Conservation (phyloP, 805 yeast genomes). For the Candida michaelii region DNA sequence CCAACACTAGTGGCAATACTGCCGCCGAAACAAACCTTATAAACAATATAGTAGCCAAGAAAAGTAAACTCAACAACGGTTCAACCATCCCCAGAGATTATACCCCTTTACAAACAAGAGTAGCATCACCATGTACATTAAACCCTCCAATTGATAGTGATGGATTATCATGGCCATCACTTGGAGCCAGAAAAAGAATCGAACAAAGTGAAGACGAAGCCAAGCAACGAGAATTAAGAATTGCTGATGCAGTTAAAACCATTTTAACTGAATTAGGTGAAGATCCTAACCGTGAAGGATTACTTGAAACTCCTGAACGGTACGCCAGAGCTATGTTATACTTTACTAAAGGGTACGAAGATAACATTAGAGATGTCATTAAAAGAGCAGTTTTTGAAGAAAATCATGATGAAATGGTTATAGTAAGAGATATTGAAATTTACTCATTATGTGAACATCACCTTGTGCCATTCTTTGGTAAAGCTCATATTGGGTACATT, state of each 20-base stretch:
- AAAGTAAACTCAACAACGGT: constrained; percentile 17
- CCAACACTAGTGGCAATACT: background rate
- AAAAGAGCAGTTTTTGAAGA: constrained; percentile 96
- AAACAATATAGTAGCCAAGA: constrained; percentile 15
- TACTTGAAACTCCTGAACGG: constrained; percentile 91
- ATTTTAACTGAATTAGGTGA: constrained; percentile 87
- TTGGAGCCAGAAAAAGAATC: constrained; percentile 77
- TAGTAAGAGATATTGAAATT: constrained; percentile 90
- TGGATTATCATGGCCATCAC: constrained; percentile 92
- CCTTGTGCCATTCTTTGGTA: constrained; percentile 95
- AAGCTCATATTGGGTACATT: constrained; percentile 96
- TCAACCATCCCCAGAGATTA: constrained; percentile 10
- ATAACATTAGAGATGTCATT: constrained; percentile 86
- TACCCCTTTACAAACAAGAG: constrained; percentile 71
- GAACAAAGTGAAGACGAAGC: constrained; percentile 69
- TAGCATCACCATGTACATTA: constrained; percentile 79
- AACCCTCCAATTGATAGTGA: constrained; percentile 86
- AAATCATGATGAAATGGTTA: constrained; percentile 98
- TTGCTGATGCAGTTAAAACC: constrained; percentile 79
- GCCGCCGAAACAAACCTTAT: background rate
- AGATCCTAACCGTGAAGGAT: constrained; percentile 84
- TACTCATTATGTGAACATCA: constrained; percentile 96
- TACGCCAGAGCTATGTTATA: constrained; percentile 95
- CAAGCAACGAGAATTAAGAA: constrained; percentile 64
- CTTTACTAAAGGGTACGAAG: constrained; percentile 96